A percentile compares a stretch with the other conserved stretches of the same genome.
Conservation (phyloP, 441 rosid species). For the Jatropha podagrica region DNA sequence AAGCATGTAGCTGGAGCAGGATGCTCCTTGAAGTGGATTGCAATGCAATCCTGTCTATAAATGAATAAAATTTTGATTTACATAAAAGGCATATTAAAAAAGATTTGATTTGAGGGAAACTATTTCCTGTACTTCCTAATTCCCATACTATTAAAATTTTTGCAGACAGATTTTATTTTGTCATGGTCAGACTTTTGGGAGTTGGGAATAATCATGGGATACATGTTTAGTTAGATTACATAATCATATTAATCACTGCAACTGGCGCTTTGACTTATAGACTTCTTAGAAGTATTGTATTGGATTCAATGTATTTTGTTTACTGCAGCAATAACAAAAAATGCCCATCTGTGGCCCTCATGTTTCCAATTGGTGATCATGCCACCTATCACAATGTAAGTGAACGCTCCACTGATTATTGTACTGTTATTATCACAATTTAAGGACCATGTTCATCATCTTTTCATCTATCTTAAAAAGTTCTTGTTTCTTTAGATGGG, state of each 20-base stretch:
- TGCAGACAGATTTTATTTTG: background rate
- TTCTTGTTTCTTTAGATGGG: conserved; percentile 69
- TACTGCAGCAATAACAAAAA: conserved; percentile 63
- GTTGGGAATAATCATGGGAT: background rate
- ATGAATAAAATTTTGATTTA: background rate
- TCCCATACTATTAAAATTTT: conserved; percentile 11
- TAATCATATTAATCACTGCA: background rate
- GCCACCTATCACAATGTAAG: conserved; percentile 88
- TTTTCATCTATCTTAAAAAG: conserved; percentile 7
- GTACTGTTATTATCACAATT: background rate
- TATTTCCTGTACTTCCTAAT: background rate
- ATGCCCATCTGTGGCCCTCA: conserved; percentile 88
- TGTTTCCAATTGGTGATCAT: conserved; percentile 87
- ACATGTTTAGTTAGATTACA: conserved; percentile 8
- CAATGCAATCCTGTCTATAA: background rate
- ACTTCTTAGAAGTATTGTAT: conserved; percentile 11
- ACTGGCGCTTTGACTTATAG: conserved; percentile 12
- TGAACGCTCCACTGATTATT: conserved; percentile 3
- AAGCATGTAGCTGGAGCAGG: background rate
- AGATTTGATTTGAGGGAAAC: background rate
- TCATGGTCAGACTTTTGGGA: conserved; percentile 6
- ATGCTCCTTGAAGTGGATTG: background rate
- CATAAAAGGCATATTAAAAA: background rate
- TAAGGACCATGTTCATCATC: background rate
- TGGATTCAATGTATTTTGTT: conserved; percentile 34